Percentiles rank a stretch among this genome's conserved stretches.
Conservation (phyloP, 2,329 filamentous ascomycete species). For the Fonsecaea multimorphosa region DNA sequence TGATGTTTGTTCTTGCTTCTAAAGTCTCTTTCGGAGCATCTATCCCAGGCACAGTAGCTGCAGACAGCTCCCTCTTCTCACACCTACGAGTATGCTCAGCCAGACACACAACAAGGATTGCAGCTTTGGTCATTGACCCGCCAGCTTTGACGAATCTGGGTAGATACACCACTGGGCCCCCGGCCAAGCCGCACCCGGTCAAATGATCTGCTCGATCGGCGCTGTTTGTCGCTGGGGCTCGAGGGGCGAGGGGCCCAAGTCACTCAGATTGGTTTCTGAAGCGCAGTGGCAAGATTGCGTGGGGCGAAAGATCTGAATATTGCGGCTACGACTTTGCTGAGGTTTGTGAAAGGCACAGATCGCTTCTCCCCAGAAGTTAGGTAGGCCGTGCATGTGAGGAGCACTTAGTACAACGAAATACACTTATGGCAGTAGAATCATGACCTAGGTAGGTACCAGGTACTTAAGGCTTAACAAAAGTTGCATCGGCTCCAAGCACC, state of each 20-base stretch:
- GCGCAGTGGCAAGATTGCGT: constrained; percentile 15
- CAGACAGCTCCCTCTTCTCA: not conserved
- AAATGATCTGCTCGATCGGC: constrained; percentile 7
- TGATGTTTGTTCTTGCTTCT: not conserved
- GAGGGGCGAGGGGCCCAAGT: not conserved
- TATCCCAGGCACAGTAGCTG: not conserved
- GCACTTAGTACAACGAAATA: no score
- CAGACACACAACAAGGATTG: not conserved
- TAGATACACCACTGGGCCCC: not conserved
- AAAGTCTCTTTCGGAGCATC: not conserved
- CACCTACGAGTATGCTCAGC: no score
- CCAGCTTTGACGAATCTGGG: not conserved
- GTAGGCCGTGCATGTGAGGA: not conserved
- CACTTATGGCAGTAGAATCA: no score
- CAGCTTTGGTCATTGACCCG: not conserved
- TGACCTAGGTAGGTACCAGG: no score
- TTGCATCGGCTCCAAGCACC: not conserved
- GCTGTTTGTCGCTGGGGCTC: not conserved
- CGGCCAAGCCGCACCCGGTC: not conserved
- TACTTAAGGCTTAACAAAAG: not conserved
- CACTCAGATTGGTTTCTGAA: not conserved
- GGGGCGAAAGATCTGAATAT: constrained; percentile 3
- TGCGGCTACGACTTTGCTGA: not conserved
- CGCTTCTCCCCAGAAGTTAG: not conserved
- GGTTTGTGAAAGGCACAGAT: not conserved